Percentiles rank a stretch among this genome's conserved stretches.
Evolutionary conservation across 768 basidiomycete species (phyloP).

Genomic region (Suillus sp.): DNA sequence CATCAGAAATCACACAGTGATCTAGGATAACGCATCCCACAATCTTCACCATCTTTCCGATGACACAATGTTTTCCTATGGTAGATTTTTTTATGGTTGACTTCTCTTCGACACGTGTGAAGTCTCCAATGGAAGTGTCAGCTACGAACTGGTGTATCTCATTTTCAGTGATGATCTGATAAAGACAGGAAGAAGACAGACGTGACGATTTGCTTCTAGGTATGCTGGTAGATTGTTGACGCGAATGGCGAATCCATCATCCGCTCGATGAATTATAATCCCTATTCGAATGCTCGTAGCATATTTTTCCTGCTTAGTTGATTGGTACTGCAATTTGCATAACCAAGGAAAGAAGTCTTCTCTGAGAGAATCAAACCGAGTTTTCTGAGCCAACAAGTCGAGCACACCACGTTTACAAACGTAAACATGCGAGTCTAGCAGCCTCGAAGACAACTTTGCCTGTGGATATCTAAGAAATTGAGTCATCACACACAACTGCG

Average conservation of each 20-base stretch:
- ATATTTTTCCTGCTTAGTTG: constrained; percentile 60
- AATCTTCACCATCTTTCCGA: constrained; percentile 85
- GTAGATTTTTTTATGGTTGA: constrained; percentile 79
- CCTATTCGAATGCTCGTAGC: constrained; percentile 64
- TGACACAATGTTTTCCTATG: constrained; percentile 80
- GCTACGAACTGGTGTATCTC: constrained; percentile 44
- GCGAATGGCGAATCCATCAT: constrained; percentile 61
- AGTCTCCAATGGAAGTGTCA: constrained; percentile 65
- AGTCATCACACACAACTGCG: constrained; percentile 6
- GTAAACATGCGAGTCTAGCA: constrained; percentile 90
- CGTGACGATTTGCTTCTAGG: constrained; percentile 79
- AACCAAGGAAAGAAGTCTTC: constrained; percentile 94
- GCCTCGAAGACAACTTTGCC: constrained; percentile 61
- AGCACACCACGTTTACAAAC: constrained; percentile 78
- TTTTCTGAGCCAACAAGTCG: constrained; percentile 68
- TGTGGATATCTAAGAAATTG: constrained; percentile 62
- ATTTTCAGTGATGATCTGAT: constrained; percentile 20
- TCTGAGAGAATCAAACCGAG: constrained; percentile 76
- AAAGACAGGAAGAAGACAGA: constrained; percentile 36
- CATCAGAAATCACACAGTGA: constrained; percentile 86
- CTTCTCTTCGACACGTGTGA: constrained; percentile 79
- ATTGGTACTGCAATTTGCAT: constrained; percentile 81
- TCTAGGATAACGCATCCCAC: constrained; percentile 83
- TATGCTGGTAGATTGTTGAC: constrained; percentile 78
- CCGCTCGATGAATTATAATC: constrained; percentile 56